Evolutionary conservation across 2,329 filamentous ascomycete genomes (phyloP).

Genomic region (Calonectria pseudoreteaudii): DNA sequence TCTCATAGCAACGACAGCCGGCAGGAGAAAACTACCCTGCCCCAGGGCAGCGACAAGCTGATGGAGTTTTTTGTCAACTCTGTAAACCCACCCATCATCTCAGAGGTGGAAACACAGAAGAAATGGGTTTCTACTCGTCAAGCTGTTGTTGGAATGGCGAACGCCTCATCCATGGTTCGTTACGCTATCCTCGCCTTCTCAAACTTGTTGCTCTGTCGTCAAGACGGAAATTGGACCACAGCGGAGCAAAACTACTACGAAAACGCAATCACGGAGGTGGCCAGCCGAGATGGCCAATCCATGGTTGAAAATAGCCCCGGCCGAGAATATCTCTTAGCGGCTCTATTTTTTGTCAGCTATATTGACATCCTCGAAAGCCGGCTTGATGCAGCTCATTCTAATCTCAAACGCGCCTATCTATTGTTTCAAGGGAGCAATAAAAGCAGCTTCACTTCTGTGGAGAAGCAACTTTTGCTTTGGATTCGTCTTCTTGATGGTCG

Average conservation of each 20-base stretch:
- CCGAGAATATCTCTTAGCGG: conserved; percentile 59
- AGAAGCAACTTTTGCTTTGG: conserved; percentile 65
- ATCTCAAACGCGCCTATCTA: conserved; percentile 61
- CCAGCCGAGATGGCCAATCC: conserved; percentile 33
- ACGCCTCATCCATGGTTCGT: conserved; percentile 58
- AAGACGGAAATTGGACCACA: conserved; percentile 46
- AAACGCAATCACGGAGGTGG: conserved; percentile 50
- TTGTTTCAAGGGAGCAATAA: conserved; percentile 58
- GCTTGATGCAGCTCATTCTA: conserved; percentile 59
- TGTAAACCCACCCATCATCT: conserved; percentile 64
- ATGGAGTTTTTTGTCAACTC: conserved; percentile 62
- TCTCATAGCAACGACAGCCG: conserved; percentile 35
- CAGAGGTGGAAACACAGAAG: conserved; percentile 64
- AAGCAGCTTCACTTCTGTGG: conserved; percentile 50
- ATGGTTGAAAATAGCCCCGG: conserved; percentile 45
- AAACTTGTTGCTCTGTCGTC: conserved; percentile 55
- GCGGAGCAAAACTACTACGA: conserved; percentile 53
- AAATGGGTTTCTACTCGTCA: conserved; percentile 63
- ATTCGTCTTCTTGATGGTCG: conserved; percentile 66
- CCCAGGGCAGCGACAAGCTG: conserved; percentile 44
- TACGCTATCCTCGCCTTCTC: conserved; percentile 65
- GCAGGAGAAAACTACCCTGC: conserved; percentile 12
- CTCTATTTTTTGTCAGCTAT: conserved; percentile 66
- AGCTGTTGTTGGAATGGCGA: conserved; percentile 60
- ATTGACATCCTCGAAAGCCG: conserved; percentile 60